phyloP scores from a whole-genome alignment of 176 grass and related monocot species.

The Avena insularis region DNA sequence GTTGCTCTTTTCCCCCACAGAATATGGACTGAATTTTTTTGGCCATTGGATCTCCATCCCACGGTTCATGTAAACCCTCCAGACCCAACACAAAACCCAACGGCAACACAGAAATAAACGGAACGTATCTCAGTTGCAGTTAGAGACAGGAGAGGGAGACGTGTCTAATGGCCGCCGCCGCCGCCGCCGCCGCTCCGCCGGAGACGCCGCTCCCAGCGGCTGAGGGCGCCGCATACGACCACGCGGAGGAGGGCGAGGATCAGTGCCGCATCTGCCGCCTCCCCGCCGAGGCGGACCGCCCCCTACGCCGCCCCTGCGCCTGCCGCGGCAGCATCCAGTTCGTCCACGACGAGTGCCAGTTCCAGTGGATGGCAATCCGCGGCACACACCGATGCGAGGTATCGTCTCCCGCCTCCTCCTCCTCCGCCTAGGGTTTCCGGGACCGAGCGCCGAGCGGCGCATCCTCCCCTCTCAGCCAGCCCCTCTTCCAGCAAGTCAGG shows the following conservation, averaged over 20 bases:
- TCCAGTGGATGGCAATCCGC: conserved; percentile 30
- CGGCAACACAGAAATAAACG: background rate
- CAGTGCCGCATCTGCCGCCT: conserved; percentile 43
- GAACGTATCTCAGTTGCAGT: background rate
- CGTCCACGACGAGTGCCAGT: conserved; percentile 52
- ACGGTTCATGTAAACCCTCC: background rate
- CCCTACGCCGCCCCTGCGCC: conserved; percentile 40
- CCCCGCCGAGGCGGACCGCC: conserved; percentile 6
- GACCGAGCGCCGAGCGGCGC: background rate
- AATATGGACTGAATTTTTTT: too few species aligned
- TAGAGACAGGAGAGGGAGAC: background rate
- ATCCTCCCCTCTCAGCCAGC: background rate
- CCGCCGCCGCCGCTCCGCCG: background rate
- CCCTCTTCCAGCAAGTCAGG: too few species aligned
- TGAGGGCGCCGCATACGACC: too few species aligned
- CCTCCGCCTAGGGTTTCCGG: background rate
- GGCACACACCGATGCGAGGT: conserved; percentile 33
- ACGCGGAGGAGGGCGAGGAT: background rate
- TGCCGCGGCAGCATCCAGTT: conserved; percentile 40
- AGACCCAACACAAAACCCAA: background rate
- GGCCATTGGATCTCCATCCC: background rate
- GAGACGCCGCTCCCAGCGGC: background rate
- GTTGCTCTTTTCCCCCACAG: background rate
- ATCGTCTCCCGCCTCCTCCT: background rate
- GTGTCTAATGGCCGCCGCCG: background rate